Evolutionary conservation across 805 yeast genomes (phyloP), one percentile per base, ranked within the genome.

Genomic region (Schwanniomyces yamadae): DNA sequence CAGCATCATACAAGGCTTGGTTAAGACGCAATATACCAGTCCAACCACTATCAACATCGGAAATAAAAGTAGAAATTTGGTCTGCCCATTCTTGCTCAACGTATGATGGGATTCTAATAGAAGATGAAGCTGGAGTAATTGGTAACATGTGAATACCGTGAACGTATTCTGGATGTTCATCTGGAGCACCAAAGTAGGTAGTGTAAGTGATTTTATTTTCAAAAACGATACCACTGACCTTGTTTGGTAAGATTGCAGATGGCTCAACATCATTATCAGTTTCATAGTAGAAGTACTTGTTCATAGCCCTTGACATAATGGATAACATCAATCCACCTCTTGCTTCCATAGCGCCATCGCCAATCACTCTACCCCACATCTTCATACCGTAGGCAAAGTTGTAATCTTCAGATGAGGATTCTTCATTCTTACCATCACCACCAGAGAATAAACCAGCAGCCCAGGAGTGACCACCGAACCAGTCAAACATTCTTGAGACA

Each of bases 121-220:
- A 77, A 1, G 84, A 75, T 5, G 87, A 77, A n/a, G 78, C 71
- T 2, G 88, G 79, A 0, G 86, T 80, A 24, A 82, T 70, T 21
- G 91, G 93, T 21, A 84, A 66, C 70, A 84, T 84, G 52, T 84
- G 89, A 34, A 83, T 83, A 61, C 87, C 86, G 45, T 83, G 90
- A 30, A 84, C 80, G 56, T 77, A 84, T 50, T 83, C 83, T 28
- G 55, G 61, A 30, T 48, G 42, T 10, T 36, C 39, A 28, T 47
- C 48, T 23, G 60, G 60, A 25, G 49, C 66, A 13, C 90, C 90
- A 51, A 84, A 84, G 57, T 78, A 84, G 0, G 91, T 84, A 0
- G 89, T 78, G 51, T 77, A 84, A 41, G 80, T 85, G 36, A 80
- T 56, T 51, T 83, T 83, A 57, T 83, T 82, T 45, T 84, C 89